phyloP scores from a whole-genome alignment of 106 monocot species.

The Acorus gramineus region DNA sequence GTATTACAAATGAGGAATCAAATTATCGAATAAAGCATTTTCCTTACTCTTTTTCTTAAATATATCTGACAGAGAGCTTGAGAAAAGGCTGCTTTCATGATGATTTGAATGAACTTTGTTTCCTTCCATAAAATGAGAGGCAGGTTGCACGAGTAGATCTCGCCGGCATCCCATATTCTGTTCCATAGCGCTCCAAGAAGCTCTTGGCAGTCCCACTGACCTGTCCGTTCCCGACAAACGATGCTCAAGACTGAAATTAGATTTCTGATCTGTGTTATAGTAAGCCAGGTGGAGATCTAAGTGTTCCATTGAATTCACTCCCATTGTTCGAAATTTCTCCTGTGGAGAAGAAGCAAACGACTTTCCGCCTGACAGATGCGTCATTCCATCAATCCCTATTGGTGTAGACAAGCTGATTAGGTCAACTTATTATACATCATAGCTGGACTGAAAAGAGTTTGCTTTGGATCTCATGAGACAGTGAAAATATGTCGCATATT shows the following conservation, averaged over 20 bases:
- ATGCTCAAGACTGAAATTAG: constrained; percentile 11
- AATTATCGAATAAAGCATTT: too few relatives aligned
- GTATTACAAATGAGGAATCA: too few relatives aligned
- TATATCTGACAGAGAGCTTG: constrained; percentile 46
- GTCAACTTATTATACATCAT: too few relatives aligned
- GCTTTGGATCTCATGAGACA: too few relatives aligned
- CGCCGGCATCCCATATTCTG: constrained; percentile 10
- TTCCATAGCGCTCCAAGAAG: constrained; percentile 15
- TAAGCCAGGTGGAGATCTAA: constrained; percentile 10
- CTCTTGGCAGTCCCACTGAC: not conserved
- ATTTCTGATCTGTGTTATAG: constrained; percentile 20
- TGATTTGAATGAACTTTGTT: constrained; percentile 15
- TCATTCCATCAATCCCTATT: constrained; percentile 21
- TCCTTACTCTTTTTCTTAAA: constrained; percentile 42
- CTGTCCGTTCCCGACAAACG: constrained; percentile 14
- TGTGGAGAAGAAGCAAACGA: constrained; percentile 30
- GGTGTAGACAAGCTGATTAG: constrained; percentile 12
- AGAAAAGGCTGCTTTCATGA: constrained; percentile 36
- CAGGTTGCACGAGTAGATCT: constrained; percentile 5
- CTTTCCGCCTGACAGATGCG: constrained; percentile 29
- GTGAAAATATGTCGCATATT: too few relatives aligned
- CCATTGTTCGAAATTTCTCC: constrained; percentile 18
- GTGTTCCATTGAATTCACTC: constrained; percentile 12
- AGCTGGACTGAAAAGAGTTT: too few relatives aligned
- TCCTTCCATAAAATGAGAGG: constrained; percentile 9